These are phyloP conservation scores for Hypericum androsaemum DNA, from an alignment of 345 rosid genomes.

Conservation along the genomic window DNA sequence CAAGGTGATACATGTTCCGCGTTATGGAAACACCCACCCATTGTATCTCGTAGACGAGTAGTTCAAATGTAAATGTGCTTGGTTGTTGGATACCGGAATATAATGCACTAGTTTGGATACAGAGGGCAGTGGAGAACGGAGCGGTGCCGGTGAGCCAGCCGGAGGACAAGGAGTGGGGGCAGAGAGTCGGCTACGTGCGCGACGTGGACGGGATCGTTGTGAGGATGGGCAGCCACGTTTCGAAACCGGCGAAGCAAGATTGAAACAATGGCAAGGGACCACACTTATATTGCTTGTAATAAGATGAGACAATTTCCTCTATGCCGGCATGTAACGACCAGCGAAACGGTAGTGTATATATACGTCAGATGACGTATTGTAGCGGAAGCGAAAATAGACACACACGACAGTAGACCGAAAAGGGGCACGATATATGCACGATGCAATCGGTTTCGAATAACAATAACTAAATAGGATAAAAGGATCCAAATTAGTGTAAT, in stretches of 20 bases:
- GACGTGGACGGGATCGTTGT: slow-evolving; percentile 62
- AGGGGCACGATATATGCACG: no score
- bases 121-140: slow-evolving; percentile 86
- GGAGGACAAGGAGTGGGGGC: slow-evolving; percentile 81
- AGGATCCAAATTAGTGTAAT: no score
- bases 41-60: neutral
- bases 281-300: no score
- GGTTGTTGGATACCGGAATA: neutral
- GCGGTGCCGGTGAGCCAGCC: slow-evolving; percentile 58
- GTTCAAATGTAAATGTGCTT: neutral
- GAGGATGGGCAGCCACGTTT: slow-evolving; percentile 58
- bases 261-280: slow-evolving; percentile 3
- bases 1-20: slow-evolving; percentile 34
- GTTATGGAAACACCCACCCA: neutral
- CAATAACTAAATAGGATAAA: no score
- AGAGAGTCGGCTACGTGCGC: slow-evolving; percentile 76
- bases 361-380: no score
- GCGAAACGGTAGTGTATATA: no score
- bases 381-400: no score
- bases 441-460: no score
- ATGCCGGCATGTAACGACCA: no score
- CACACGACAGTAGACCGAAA: no score
- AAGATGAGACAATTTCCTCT: no score
- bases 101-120: neutral
- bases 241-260: slow-evolving; percentile 26